Percentiles rank a stretch among this genome's conserved stretches.
Evolutionary conservation across 2,329 filamentous ascomycete genomes (phyloP).

Genomic region (Paecilomyces fulvus): DNA sequence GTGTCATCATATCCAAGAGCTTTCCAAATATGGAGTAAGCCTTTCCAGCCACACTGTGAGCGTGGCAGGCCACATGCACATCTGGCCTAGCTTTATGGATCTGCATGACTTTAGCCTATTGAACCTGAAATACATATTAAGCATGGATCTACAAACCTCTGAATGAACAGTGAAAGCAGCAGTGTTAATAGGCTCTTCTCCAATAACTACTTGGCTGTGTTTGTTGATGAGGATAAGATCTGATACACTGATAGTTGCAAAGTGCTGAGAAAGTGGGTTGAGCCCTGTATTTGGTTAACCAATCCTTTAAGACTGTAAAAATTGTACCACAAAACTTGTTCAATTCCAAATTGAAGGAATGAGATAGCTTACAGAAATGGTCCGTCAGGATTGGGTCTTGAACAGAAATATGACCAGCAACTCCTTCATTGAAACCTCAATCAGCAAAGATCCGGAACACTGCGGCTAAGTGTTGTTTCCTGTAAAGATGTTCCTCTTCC

Average conservation of each 20-base stretch:
- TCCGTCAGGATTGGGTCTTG: slow-evolving; percentile 28
- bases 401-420: slow-evolving; percentile 40
- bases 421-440: slow-evolving; percentile 31
- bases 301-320: background rate
- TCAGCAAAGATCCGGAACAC: slow-evolving; percentile 37
- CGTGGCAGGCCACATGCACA: slow-evolving; percentile 36
- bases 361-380: slow-evolving; percentile 24
- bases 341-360: background rate
- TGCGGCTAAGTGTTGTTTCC: slow-evolving; percentile 39
- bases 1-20: slow-evolving; percentile 41
- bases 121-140: slow-evolving; percentile 33
- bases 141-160: slow-evolving; percentile 41
- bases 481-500: slow-evolving; percentile 35
- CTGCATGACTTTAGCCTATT: background rate
- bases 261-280: slow-evolving; percentile 38
- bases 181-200: slow-evolving; percentile 37
- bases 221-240: slow-evolving; percentile 39
- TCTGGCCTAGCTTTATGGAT: slow-evolving; percentile 14
- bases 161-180: slow-evolving; percentile 42
- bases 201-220: slow-evolving; percentile 31
- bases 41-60: slow-evolving; percentile 40
- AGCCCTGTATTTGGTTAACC: slow-evolving; percentile 19
- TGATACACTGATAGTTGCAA: slow-evolving; percentile 33
- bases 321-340: background rate
- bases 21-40: slow-evolving; percentile 40